phyloP scores from a whole-genome alignment of 441 rosid species.

The Populus hybrid region DNA sequence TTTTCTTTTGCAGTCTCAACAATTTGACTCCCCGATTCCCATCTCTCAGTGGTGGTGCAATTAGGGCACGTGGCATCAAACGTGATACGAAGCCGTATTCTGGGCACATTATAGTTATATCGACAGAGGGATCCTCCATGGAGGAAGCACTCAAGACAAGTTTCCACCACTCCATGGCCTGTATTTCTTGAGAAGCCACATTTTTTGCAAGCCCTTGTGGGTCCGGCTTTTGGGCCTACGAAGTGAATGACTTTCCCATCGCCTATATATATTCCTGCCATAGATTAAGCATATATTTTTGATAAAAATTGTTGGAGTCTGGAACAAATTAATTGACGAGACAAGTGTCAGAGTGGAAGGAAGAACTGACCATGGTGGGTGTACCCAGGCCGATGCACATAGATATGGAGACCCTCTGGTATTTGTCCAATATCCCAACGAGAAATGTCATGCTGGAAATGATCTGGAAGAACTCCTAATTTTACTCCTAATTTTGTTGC shows the following conservation, averaged over 20 bases:
- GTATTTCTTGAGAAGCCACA: background rate
- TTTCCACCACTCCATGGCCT: slow-evolving; percentile 2
- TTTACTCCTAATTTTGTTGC: no score
- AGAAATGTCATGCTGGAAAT: no score
- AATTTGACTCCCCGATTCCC: background rate
- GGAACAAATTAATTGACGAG: background rate
- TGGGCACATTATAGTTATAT: background rate
- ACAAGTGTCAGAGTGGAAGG: background rate
- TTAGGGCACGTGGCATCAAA: background rate
- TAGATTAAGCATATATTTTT: background rate
- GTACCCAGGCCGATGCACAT: background rate
- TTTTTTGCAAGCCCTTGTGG: background rate
- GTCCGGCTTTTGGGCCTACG: background rate
- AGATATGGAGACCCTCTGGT: background rate
- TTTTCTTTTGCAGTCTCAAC: background rate
- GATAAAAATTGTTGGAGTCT: no score
- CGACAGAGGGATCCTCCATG: background rate
- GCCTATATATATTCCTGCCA: slow-evolving; percentile 10
- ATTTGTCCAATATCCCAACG: no score
- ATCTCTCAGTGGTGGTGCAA: background rate
- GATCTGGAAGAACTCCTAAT: no score
- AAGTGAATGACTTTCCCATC: slow-evolving; percentile 6
- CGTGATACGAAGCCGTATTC: background rate
- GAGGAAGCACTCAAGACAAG: slow-evolving; percentile 7
- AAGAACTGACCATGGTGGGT: background rate